Base-by-base conservation (phyloP, 2,329 filamentous ascomycete species). In the Fusarium globosum region DNA sequence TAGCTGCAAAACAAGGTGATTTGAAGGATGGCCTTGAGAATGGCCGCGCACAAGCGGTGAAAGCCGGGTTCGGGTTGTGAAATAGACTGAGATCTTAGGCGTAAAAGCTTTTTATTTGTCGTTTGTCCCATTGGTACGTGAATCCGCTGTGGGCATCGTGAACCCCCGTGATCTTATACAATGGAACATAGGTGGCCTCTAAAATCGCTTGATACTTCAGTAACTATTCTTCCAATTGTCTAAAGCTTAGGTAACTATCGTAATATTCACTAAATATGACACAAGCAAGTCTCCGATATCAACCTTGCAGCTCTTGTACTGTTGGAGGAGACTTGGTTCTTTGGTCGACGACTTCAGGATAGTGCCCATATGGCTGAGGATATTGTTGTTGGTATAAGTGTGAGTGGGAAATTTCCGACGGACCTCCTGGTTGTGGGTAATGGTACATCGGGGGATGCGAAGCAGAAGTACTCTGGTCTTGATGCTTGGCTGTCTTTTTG, bases 271-370 rank as follows among this genome's bases (percentile, higher is more conserved):
- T 15, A 20, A 36, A 20, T 7, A 20, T 21, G 18, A 52, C 12
- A 52, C 33, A 15, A 36, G 9, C 4, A 11, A 26, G 4, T 13
- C 51, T 16, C 20, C 7, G 3, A n/a, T 6, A 23, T 62, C 38
- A 64, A 12, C 57, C 57, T 36, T 64, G 42, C 9, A 62, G 61
- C 43, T 64, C 61, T 13, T 64, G 57, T 4, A 35, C n/a, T 18
- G 23, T 30, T 15, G 13, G 21, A 36, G 42, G 43, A 2, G 21
- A 35, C 23, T 62, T 62, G 13, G 30, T 5, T 8, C 20, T 23
- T 56, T 42, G 26, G 12, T 43, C 8, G 15, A 12, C 16, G 12
- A 42, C 36, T 14, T 20, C 26, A 14, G 52, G 21, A 42, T 23
- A 56, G 36, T 56, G 52, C 28, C 12, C 26, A 33, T 23, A 33